These are phyloP conservation scores for Wallacemonas rigidus DNA, from an alignment of 208 protist genomes.

Conservation along the genomic window DNA sequence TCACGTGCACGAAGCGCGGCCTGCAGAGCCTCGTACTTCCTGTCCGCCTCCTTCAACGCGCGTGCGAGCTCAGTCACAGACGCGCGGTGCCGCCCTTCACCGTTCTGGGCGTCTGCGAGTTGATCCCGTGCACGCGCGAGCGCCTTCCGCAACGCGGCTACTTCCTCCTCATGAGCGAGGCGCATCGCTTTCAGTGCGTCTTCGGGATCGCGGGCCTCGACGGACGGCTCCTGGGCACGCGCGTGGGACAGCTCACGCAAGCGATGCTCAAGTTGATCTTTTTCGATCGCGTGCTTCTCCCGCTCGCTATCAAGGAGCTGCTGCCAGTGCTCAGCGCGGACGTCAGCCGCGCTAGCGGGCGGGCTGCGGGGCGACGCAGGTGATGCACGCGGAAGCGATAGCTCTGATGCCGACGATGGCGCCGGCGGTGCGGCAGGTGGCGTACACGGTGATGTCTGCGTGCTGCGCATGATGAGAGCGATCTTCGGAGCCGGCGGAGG, in stretches of 20 bases:
- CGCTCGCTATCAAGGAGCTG: slow-evolving; percentile 36
- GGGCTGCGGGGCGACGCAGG: not conserved
- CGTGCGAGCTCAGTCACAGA: not conserved
- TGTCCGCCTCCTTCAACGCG: slow-evolving; percentile 6
- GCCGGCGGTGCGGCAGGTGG: not conserved
- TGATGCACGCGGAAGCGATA: not conserved
- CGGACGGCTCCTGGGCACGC: slow-evolving; percentile 16
- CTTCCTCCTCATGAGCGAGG: slow-evolving; percentile 6
- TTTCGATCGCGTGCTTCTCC: slow-evolving; percentile 30
- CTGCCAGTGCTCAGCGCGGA: slow-evolving; percentile 36
- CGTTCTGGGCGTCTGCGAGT: not conserved
- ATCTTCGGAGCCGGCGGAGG: not conserved
- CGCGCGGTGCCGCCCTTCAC: not conserved
- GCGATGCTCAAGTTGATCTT: slow-evolving; percentile 33
- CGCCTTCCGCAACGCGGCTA: not conserved
- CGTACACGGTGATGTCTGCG: not conserved
- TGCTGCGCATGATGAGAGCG: not conserved
- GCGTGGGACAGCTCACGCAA: slow-evolving; percentile 18
- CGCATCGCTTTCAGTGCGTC: slow-evolving; percentile 19
- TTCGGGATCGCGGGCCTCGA: slow-evolving; percentile 12
- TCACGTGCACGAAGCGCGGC: not conserved
- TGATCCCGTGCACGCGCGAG: not conserved
- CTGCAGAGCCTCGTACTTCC: not conserved
- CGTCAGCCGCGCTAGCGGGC: slow-evolving; percentile 22
- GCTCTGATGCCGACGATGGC: not conserved